Evolutionary conservation across 2,329 filamentous ascomycete species (phyloP).

Genomic region (Stemphylium lycopersici): DNA sequence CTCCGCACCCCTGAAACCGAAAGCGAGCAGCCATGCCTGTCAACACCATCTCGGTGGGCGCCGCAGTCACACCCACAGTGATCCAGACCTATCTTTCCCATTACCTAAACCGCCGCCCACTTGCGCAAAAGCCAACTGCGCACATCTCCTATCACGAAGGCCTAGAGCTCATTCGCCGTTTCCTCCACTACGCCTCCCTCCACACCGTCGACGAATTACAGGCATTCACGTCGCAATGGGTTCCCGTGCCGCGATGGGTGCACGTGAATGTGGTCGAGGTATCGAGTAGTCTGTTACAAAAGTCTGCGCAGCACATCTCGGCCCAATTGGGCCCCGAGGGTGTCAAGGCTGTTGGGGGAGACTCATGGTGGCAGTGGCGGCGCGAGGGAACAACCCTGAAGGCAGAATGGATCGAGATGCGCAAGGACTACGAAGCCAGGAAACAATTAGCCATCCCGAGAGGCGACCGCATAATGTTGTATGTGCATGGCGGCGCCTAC

Average conservation of each 20-base stretch:
- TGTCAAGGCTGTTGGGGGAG: slow-evolving; percentile 81
- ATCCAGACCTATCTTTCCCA: slow-evolving; percentile 86
- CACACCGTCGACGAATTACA: slow-evolving; percentile 94
- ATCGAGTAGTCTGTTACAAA: slow-evolving; percentile 66
- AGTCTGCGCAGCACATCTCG: slow-evolving; percentile 68
- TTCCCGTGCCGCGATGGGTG: slow-evolving; percentile 88
- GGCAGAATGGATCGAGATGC: slow-evolving; percentile 98
- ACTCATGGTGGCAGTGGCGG: slow-evolving; percentile 75
- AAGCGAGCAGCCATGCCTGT: slow-evolving; percentile 60
- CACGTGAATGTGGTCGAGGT: slow-evolving; percentile 74
- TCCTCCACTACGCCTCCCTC: slow-evolving; percentile 82
- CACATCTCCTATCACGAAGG: slow-evolving; percentile 96
- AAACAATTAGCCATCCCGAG: slow-evolving; percentile 63
- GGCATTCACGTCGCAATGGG: slow-evolving; percentile 88
- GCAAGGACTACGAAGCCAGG: slow-evolving; percentile 75
- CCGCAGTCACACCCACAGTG: slow-evolving; percentile 86
- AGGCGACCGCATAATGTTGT: slow-evolving; percentile 82
- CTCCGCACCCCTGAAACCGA: slow-evolving; percentile 10
- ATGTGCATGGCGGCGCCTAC: slow-evolving; percentile 92
- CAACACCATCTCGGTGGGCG: slow-evolving; percentile 80
- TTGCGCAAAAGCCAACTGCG: slow-evolving; percentile 80
- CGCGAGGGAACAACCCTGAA: slow-evolving; percentile 67
- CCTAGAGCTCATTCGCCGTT: slow-evolving; percentile 82
- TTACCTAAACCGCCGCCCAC: slow-evolving; percentile 81
- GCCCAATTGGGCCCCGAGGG: slow-evolving; percentile 80